Conservation (phyloP, 2,329 filamentous ascomycete genomes). For the Pyrenophora seminiperda region DNA sequence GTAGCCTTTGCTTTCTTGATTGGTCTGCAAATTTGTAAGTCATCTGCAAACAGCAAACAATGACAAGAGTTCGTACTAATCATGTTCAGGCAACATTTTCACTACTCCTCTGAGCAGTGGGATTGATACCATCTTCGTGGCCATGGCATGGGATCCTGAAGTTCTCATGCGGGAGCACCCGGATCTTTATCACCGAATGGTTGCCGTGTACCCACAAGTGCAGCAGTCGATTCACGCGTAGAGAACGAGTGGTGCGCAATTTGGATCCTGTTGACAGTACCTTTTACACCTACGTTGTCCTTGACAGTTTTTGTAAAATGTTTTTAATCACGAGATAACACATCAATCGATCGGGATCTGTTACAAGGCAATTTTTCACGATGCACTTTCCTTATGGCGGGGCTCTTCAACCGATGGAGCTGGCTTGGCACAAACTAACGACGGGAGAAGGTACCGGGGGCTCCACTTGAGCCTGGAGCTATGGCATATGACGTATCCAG, state of each 20-base stretch:
- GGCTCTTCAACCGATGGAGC: slow-evolving; percentile 21
- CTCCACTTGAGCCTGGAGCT: slow-evolving; percentile 15
- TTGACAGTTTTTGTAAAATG: background rate
- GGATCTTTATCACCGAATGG: slow-evolving; percentile 79
- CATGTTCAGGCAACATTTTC: slow-evolving; percentile 69
- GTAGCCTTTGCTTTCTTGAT: slow-evolving; percentile 88
- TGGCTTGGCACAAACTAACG: slow-evolving; percentile 31
- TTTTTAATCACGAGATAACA: slow-evolving; percentile 11
- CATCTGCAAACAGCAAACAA: background rate
- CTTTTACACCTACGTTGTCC: too few species aligned
- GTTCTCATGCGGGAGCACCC: slow-evolving; percentile 81
- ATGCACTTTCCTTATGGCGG: slow-evolving; percentile 16
- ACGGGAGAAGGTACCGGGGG: slow-evolving; percentile 24
- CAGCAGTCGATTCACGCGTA: slow-evolving; percentile 74
- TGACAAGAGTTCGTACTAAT: background rate
- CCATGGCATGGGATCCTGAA: slow-evolving; percentile 68
- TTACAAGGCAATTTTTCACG: slow-evolving; percentile 12
- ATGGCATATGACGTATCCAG: slow-evolving; percentile 29
- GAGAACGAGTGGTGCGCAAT: background rate
- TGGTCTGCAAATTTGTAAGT: slow-evolving; percentile 82
- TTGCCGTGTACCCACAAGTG: slow-evolving; percentile 81
- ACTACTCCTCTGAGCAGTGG: slow-evolving; percentile 85
- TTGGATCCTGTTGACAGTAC: background rate
- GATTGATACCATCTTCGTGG: slow-evolving; percentile 91
- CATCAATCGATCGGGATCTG: slow-evolving; percentile 16